A percentile compares a stretch with the other conserved stretches of the same genome.
Evolutionary conservation across 192 early-diverging fungal species (phyloP).

Genomic region (Coemansia sp.): DNA sequence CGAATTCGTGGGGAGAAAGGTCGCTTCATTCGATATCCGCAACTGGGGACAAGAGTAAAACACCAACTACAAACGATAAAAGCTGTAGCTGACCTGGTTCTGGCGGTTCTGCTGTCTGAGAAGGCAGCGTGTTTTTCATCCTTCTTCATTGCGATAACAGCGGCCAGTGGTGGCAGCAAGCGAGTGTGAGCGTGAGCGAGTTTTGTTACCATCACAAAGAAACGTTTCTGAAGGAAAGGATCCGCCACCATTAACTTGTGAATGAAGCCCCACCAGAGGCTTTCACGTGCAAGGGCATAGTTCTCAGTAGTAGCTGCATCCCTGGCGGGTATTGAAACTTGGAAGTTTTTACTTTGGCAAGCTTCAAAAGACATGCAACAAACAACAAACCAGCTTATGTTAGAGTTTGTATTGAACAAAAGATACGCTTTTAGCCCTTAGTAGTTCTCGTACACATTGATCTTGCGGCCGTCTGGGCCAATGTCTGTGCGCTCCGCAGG

Average conservation of each 20-base stretch:
- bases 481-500: conserved; percentile 24
- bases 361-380: not conserved
- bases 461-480: conserved; percentile 50
- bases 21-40: too few relatives aligned
- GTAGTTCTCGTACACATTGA: conserved; percentile 37
- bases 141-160: not conserved
- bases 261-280: not conserved
- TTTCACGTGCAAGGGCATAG: not conserved
- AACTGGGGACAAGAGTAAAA: too few relatives aligned
- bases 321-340: not conserved
- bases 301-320: too few relatives aligned
- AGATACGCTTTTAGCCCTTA: too few relatives aligned
- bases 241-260: not conserved
- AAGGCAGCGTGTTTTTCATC: not conserved
- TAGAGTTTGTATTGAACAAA: too few relatives aligned
- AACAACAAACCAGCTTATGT: too few relatives aligned
- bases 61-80: too few relatives aligned
- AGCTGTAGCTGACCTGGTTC: too few relatives aligned
- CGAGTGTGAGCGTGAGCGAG: not conserved
- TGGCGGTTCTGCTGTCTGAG: not conserved
- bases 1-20: too few relatives aligned
- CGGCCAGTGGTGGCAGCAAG: not conserved
- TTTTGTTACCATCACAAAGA: not conserved
- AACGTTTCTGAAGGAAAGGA: not conserved
- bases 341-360: not conserved